Conservation (phyloP, 768 basidiomycete genomes). For the Mycena epipterygia region DNA sequence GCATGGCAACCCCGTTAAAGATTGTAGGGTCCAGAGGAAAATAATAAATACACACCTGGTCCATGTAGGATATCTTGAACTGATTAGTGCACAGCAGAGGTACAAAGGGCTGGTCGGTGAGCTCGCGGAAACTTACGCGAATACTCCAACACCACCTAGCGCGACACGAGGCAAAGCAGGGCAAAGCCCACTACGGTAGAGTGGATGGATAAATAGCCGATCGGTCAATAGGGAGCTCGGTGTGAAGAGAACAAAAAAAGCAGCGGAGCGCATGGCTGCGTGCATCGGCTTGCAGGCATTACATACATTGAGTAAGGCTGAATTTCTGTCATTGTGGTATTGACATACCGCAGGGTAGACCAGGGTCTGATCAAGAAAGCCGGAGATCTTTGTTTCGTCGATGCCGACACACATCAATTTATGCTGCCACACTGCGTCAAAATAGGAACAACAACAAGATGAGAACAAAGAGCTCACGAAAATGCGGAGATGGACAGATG, state of each 20-base stretch:
- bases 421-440: conserved; percentile 13
- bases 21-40: background rate
- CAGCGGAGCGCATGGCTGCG: background rate
- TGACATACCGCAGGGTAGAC: conserved; percentile 1
- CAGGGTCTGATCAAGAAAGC: background rate
- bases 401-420: background rate
- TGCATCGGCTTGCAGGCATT: conserved; percentile 14
- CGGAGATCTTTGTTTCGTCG: too few relatives aligned
- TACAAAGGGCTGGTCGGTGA: too few relatives aligned
- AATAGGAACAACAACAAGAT: too few relatives aligned
- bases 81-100: background rate
- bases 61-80: background rate
- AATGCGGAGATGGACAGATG: conserved; percentile 32
- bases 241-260: background rate
- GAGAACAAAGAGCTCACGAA: too few relatives aligned
- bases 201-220: too few relatives aligned
- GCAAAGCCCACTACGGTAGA: too few relatives aligned
- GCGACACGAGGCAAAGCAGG: too few relatives aligned
- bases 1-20: background rate
- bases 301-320: conserved; percentile 13
- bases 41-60: too few relatives aligned
- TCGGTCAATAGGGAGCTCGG: too few relatives aligned
- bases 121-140: too few relatives aligned
- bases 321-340: too few relatives aligned
- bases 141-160: too few relatives aligned